Percentiles rank a stretch among this genome's conserved stretches.
These are phyloP conservation scores for Phaffia rhodozyma DNA, from an alignment of 1,284 basidiomycete genomes.

Conservation along the genomic window DNA sequence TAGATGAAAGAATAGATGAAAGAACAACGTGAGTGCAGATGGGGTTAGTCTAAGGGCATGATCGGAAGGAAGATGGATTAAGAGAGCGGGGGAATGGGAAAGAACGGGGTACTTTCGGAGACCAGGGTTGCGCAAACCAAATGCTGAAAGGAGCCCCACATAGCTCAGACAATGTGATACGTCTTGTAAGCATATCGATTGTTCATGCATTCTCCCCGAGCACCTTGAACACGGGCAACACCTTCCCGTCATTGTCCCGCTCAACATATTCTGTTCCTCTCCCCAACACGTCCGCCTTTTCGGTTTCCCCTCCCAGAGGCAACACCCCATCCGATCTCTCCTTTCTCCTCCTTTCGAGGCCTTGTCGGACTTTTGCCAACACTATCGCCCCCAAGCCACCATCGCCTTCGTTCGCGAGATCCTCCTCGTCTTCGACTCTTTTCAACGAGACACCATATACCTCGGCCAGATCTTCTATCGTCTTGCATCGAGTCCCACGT, in stretches of 20 bases:
- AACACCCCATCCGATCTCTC: background rate
- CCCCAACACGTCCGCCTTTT: background rate
- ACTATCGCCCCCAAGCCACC: constrained; percentile 14
- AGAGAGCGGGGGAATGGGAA: too few species aligned
- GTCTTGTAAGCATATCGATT: too few species aligned
- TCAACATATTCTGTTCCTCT: background rate
- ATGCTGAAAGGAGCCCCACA: too few species aligned
- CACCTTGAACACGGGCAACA: background rate
- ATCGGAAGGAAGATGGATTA: too few species aligned
- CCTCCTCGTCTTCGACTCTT: constrained; percentile 16
- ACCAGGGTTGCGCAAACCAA: too few species aligned
- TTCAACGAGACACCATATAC: constrained; percentile 1
- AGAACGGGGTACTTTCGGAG: too few species aligned
- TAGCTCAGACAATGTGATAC: too few species aligned
- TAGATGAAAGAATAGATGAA: too few species aligned
- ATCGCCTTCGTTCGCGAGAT: constrained; percentile 17
- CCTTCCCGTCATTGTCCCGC: background rate
- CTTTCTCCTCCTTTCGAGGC: constrained; percentile 8
- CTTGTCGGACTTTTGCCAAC: background rate
- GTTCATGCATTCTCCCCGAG: too few species aligned
- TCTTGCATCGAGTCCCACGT: constrained; percentile 50
- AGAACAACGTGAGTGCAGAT: too few species aligned
- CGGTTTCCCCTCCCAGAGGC: constrained; percentile 9
- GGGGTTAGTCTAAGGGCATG: too few species aligned
- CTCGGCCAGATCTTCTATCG: constrained; percentile 48